A percentile compares a stretch with the other conserved stretches of the same genome.
Conservation (phyloP, 306 rosid genomes). For the Ochetophila trinervis region DNA sequence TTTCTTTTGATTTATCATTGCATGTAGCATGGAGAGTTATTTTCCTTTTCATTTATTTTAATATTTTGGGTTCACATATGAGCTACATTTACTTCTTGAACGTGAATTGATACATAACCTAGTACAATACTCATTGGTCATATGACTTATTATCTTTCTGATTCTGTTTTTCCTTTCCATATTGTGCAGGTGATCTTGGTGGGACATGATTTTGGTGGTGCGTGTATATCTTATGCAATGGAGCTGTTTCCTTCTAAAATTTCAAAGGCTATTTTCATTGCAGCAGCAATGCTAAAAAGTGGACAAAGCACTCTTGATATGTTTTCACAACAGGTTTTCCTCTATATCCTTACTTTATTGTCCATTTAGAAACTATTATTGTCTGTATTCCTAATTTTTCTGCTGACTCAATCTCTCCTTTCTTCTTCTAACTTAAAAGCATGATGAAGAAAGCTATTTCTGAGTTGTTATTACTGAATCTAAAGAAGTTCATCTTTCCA, state of each 20-base stretch:
- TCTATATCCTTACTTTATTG: constrained; percentile 11
- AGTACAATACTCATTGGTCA: background rate
- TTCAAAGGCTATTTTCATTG: constrained; percentile 82
- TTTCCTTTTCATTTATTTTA: background rate
- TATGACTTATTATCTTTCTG: constrained; percentile 18
- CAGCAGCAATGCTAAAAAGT: constrained; percentile 77
- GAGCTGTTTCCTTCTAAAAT: constrained; percentile 72
- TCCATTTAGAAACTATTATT: constrained; percentile 6
- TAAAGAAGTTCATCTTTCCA: no score
- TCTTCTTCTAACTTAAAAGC: no score
- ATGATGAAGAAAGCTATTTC: no score
- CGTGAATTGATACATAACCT: constrained; percentile 6
- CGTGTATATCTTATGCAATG: constrained; percentile 86
- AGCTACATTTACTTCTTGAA: background rate
- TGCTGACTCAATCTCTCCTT: background rate
- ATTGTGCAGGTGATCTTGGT: constrained; percentile 76
- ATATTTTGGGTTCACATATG: background rate
- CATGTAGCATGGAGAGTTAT: background rate
- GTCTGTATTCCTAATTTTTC: background rate
- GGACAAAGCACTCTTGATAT: constrained; percentile 89
- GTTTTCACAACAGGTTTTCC: constrained; percentile 78
- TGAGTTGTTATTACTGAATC: no score
- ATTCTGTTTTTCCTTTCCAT: background rate
- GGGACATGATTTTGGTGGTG: constrained; percentile 98
- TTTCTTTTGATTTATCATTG: background rate